Conservation (phyloP, 345 rosid genomes). For the Acer negundo region DNA sequence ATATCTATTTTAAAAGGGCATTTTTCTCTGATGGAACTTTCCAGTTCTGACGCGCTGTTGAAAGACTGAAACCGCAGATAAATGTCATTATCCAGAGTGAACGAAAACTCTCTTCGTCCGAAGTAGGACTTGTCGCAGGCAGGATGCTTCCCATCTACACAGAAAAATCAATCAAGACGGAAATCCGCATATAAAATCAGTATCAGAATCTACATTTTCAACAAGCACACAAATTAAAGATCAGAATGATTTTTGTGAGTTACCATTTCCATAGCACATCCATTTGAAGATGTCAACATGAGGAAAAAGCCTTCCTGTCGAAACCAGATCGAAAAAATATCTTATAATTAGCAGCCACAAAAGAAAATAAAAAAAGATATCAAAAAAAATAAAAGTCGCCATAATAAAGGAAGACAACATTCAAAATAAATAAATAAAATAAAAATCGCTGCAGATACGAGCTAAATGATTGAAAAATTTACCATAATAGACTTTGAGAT, state of each 20-base stretch:
- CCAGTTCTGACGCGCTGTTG: slow-evolving; percentile 57
- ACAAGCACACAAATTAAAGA: not conserved
- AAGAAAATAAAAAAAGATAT: no score
- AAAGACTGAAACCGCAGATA: slow-evolving; percentile 77
- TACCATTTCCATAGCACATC: slow-evolving; percentile 94
- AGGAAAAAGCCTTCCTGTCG: slow-evolving; percentile 86
- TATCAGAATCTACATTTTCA: not conserved
- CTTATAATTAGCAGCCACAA: not conserved
- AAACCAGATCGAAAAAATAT: not conserved
- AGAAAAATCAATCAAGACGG: slow-evolving; percentile 10
- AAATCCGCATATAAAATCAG: not conserved
- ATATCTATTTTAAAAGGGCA: slow-evolving; percentile 88
- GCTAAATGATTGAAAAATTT: slow-evolving; percentile 10
- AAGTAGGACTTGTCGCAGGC: slow-evolving; percentile 75
- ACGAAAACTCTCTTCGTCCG: slow-evolving; percentile 84
- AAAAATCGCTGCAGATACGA: not conserved
- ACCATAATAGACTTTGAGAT: slow-evolving; percentile 78
- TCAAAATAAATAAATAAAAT: not conserved
- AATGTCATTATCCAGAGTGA: slow-evolving; percentile 76
- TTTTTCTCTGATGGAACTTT: slow-evolving; percentile 57
- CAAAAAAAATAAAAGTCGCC: not conserved
- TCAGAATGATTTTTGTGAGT: not conserved
- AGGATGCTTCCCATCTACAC: slow-evolving; percentile 91
- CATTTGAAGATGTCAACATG: slow-evolving; percentile 76
- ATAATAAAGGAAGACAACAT: not conserved